Conservation (phyloP, 83 land plant genomes). For the Picea mariana region DNA sequence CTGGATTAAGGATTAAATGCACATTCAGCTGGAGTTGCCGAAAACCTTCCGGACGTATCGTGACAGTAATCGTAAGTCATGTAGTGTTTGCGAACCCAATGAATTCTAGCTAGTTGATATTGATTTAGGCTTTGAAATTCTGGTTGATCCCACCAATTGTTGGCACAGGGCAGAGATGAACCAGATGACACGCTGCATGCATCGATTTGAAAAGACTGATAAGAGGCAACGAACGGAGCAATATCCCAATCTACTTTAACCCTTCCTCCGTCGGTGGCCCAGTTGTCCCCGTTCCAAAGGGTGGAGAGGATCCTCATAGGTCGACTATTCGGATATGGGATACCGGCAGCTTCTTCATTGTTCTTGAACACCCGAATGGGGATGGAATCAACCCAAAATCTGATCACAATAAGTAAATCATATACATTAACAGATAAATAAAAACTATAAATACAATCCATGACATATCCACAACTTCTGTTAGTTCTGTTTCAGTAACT, state of each 20-base stretch:
- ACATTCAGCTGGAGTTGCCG: constrained; percentile 40
- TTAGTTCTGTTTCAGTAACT: not conserved
- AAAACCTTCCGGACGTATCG: constrained; percentile 32
- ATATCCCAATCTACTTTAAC: not conserved
- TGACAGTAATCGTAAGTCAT: constrained; percentile 27
- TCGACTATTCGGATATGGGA: constrained; percentile 38
- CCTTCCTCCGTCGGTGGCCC: constrained; percentile 53
- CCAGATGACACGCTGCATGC: constrained; percentile 45
- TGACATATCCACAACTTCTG: not conserved
- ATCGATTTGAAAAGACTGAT: constrained; percentile 53
- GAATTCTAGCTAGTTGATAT: constrained; percentile 26
- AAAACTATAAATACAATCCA: not conserved
- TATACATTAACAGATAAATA: too few species aligned
- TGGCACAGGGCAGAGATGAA: too few species aligned
- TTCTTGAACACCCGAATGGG: too few species aligned
- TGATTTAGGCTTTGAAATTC: constrained; percentile 42
- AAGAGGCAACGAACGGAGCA: constrained; percentile 56
- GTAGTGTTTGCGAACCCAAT: constrained; percentile 39
- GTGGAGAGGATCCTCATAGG: constrained; percentile 19
- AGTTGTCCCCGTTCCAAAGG: constrained; percentile 43
- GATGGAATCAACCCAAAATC: too few species aligned
- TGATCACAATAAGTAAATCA: not conserved
- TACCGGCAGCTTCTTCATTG: not conserved
- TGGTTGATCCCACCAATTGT: constrained; percentile 26
- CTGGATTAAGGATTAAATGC: not conserved